Percentiles rank a stretch among this genome's conserved stretches.
phyloP scores from a whole-genome alignment of 345 rosid species.

The Camelina laxa region DNA sequence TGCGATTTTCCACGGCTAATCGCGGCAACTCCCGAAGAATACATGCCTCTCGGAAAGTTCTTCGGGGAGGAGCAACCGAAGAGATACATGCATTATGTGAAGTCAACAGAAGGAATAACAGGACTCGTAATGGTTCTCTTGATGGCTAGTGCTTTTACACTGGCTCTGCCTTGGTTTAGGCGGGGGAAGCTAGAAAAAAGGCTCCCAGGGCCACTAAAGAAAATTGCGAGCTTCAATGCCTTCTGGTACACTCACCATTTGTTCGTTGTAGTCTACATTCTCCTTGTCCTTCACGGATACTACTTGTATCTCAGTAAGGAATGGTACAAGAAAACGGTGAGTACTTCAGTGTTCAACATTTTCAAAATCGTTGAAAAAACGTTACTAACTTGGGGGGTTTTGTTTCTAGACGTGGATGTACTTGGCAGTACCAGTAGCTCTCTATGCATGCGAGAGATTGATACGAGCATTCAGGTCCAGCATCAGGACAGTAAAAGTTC shows the following conservation, averaged over 20 bases:
- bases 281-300: conserved; percentile 64
- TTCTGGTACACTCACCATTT: conserved; percentile 84
- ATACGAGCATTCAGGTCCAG: conserved; percentile 71
- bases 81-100: conserved; percentile 63
- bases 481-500: conserved; percentile 55
- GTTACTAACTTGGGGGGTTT: conserved; percentile 4
- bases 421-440: conserved; percentile 58
- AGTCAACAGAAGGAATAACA: conserved; percentile 62
- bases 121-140: conserved; percentile 70
- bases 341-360: conserved; percentile 20
- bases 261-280: conserved; percentile 64
- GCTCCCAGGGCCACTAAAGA: conserved; percentile 57
- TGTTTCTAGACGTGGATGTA: conserved; percentile 74
- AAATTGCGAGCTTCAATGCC: conserved; percentile 73
- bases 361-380: neutral
- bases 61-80: conserved; percentile 61
- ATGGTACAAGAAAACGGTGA: conserved; percentile 75
- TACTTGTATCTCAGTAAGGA: conserved; percentile 58
- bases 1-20: conserved; percentile 76
- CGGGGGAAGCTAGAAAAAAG: conserved; percentile 48
- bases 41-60: conserved; percentile 52
- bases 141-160: conserved; percentile 73
- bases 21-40: conserved; percentile 53
- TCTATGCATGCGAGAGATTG: conserved; percentile 60
- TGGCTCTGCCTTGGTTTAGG: conserved; percentile 74